These are phyloP conservation scores for Isatis tinctoria DNA, from an alignment of 345 rosid genomes.

Conservation along the genomic window DNA sequence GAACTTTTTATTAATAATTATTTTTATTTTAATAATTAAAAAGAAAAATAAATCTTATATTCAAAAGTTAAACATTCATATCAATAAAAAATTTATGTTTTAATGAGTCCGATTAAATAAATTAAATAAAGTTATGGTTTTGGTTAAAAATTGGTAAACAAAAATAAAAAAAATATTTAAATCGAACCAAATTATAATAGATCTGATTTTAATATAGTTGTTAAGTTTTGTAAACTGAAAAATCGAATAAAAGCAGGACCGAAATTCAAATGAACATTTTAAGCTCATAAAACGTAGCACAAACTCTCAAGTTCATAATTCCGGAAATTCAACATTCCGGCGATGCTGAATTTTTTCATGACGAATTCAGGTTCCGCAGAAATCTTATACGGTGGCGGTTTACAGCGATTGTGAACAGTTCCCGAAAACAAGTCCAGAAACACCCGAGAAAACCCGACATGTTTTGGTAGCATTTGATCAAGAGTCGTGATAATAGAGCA, in stretches of 20 bases:
- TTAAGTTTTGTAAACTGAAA: too few relatives aligned
- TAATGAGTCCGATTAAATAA: too few relatives aligned
- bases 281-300: not conserved
- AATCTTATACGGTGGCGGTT: not conserved
- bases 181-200: too few relatives aligned
- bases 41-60: too few relatives aligned
- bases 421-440: slow-evolving; percentile 7
- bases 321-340: not conserved
- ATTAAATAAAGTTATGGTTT: too few relatives aligned
- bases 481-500: slow-evolving; percentile 1
- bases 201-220: too few relatives aligned
- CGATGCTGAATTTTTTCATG: not conserved
- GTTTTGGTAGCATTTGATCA: not conserved
- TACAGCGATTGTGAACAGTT: not conserved
- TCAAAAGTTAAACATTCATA: too few relatives aligned
- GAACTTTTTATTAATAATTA: too few relatives aligned
- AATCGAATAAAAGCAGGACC: not conserved
- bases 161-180: too few relatives aligned
- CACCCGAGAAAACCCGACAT: not conserved
- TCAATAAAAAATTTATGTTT: too few relatives aligned
- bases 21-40: too few relatives aligned
- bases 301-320: not conserved
- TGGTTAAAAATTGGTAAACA: too few relatives aligned
- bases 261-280: not conserved
- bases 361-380: not conserved